Evolutionary conservation across 176 grass and related monocot species (phyloP).

Genomic region (Phragmites australis): DNA sequence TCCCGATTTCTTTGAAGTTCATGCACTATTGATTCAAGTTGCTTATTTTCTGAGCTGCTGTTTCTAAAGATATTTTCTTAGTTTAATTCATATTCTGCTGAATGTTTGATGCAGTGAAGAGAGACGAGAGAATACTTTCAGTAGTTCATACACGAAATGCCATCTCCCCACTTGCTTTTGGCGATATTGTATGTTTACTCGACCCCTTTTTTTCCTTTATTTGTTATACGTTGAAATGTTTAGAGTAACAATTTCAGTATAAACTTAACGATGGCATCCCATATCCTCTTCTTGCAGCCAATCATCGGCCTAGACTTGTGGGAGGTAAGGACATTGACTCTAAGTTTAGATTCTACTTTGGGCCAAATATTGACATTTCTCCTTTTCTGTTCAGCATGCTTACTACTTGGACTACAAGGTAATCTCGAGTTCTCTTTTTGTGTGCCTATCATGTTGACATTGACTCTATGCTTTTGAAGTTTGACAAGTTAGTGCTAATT

Average conservation of each 20-base stretch:
- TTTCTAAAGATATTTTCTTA: slow-evolving; percentile 10
- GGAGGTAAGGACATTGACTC: slow-evolving; percentile 67
- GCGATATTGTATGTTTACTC: slow-evolving; percentile 75
- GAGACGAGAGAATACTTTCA: slow-evolving; percentile 61
- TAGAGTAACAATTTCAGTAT: slow-evolving; percentile 3
- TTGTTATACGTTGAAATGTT: background rate
- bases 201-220: slow-evolving; percentile 3
- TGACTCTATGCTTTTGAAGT: background rate
- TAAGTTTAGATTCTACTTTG: slow-evolving; percentile 6
- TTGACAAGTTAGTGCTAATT: background rate
- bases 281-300: slow-evolving; percentile 61
- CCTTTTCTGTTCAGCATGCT: slow-evolving; percentile 70
- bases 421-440: background rate
- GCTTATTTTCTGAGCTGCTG: background rate
- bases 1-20: slow-evolving; percentile 21
- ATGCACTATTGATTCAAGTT: background rate
- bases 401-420: slow-evolving; percentile 98
- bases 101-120: slow-evolving; percentile 57
- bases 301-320: slow-evolving; percentile 89
- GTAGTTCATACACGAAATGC: slow-evolving; percentile 83
- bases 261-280: slow-evolving; percentile 34
- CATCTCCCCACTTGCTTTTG: slow-evolving; percentile 76
- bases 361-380: slow-evolving; percentile 40
- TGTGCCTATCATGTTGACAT: background rate
- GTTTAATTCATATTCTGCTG: background rate